Evolutionary conservation across 1,139 yeast species (phyloP).

Genomic region (Candida frijolesensis): DNA sequence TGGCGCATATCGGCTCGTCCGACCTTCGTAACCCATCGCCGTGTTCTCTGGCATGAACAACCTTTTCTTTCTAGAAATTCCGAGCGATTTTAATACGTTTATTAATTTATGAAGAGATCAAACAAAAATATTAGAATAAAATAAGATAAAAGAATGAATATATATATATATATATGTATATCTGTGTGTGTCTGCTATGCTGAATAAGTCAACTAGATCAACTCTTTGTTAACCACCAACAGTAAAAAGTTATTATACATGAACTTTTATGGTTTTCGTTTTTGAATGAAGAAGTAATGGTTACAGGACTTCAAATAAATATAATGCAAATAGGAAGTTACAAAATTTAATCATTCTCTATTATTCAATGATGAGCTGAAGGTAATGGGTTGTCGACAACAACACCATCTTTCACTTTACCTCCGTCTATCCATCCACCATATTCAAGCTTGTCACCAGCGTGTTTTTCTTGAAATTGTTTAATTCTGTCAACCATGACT

Average conservation of each 20-base stretch:
- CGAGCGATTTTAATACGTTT: background rate
- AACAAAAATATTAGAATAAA: background rate
- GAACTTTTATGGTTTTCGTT: background rate
- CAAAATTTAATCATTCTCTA: background rate
- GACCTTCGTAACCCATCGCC: no score
- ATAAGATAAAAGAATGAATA: background rate
- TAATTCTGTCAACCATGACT: slow-evolving; percentile 72
- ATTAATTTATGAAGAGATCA: background rate
- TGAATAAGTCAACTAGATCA: background rate
- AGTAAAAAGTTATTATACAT: no score
- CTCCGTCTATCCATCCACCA: slow-evolving; percentile 80
- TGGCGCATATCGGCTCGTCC: no score
- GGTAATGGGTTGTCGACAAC: slow-evolving; percentile 66
- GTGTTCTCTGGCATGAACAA: no score
- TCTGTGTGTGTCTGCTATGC: background rate
- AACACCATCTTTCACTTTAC: slow-evolving; percentile 63
- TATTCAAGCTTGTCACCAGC: slow-evolving; percentile 46
- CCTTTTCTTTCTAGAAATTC: no score
- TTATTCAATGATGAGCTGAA: slow-evolving; percentile 30
- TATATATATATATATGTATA: background rate
- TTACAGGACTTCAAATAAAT: background rate
- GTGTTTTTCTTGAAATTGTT: slow-evolving; percentile 40
- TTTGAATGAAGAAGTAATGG: background rate
- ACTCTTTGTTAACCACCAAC: no score
- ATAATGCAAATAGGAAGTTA: background rate